Base-by-base conservation (phyloP, 2,329 filamentous ascomycete species). In the Diaporthe helianthi region DNA sequence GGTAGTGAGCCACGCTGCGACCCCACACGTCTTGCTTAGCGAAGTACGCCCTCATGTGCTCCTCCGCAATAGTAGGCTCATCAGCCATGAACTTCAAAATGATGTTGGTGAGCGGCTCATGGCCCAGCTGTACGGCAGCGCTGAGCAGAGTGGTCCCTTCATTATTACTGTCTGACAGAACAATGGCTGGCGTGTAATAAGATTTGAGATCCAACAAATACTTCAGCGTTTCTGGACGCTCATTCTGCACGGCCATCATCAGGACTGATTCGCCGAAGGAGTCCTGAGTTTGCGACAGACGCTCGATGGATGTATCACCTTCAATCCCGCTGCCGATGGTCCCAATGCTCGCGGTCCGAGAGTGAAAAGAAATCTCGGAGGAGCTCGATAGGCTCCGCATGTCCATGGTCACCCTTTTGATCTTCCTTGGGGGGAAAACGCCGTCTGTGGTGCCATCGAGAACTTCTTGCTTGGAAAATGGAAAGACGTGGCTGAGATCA, bases 1-100 rank as follows among this genome's bases (percentile, higher is more conserved):
- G 85, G 78, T 99, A 99, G 79, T 99, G 96, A n/a, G 92, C 96
- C 65, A 93, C 88, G 71, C 94, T 97, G 74, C 96, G 90, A 26
- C 95, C 96, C 83, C 94, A 91, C 46, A 87, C 89, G 76, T 99
- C 96, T 75, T 95, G 91, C 71, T 87, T 84, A 4, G 87, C 84
- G 58, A 98, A 81, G 76, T 99, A 98, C 8, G 84, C 81, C 52
- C 82, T 79, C 36, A 97, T 79, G 60, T 87, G 83, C 19, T 84
- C 80, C 65, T 88, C 82, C 22, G 85, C 44, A 83, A 83, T 66
- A 83, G 83, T 65, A 84, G 69, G 36, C 17, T 76, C 71, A 3
- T 72, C 82, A 73, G 90, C 84, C 33, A 97, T 80, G 76, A 91
- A 93, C 67, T 91, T 86, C 13, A 98, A 83, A 4, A 98, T 82